Evolutionary conservation across 768 basidiomycete species (phyloP).

Genomic region (Pleurotus platypus): DNA sequence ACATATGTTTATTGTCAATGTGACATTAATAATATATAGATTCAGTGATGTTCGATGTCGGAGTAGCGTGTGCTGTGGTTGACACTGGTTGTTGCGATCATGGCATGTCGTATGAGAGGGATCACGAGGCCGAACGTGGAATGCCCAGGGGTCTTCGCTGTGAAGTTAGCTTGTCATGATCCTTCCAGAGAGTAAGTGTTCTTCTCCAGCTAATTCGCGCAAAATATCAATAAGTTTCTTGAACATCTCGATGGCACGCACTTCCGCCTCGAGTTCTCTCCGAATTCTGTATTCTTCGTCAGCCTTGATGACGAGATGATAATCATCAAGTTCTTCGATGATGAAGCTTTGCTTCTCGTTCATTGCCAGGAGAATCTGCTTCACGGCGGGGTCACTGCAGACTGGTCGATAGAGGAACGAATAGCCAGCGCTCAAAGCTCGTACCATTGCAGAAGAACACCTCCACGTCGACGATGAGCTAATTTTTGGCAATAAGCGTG

Average conservation of each 20-base stretch:
- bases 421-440: conserved; percentile 10
- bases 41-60: neutral
- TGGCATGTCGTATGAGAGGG: neutral
- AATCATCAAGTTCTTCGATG: conserved; percentile 84
- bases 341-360: conserved; percentile 71
- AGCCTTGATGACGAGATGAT: conserved; percentile 78
- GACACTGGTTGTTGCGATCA: neutral
- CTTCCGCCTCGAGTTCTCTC: conserved; percentile 74
- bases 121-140: neutral
- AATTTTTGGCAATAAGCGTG: neutral
- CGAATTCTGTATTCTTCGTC: conserved; percentile 76
- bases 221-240: neutral
- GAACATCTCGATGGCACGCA: conserved; percentile 25
- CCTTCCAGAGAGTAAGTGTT: conserved; percentile 76
- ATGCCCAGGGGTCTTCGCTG: neutral
- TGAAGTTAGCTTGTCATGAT: neutral
- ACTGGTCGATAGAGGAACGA: neutral
- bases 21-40: neutral
- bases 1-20: neutral
- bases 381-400: conserved; percentile 80
- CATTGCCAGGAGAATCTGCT: conserved; percentile 80
- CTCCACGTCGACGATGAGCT: conserved; percentile 25
- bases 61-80: too few species aligned
- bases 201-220: conserved; percentile 63
- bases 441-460: conserved; percentile 67